phyloP scores from a whole-genome alignment of 129 eudicot species.

The Helichrysum umbraculigerum region DNA sequence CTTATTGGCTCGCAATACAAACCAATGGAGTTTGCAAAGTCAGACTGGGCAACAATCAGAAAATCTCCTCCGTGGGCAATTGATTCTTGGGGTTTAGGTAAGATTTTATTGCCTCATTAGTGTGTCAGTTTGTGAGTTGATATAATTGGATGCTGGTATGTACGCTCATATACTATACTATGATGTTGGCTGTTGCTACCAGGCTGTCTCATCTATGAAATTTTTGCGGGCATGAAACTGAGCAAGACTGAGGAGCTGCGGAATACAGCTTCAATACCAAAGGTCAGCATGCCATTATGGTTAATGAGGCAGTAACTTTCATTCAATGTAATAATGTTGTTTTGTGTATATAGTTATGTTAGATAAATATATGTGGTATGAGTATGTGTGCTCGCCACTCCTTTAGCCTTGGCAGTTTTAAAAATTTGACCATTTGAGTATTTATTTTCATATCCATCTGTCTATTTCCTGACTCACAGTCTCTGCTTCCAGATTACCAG shows the following conservation, averaged over 20 bases:
- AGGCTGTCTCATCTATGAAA: slow-evolving; percentile 96
- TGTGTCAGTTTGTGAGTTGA: background rate
- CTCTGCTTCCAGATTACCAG: slow-evolving; percentile 99
- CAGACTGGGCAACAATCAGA: slow-evolving; percentile 85
- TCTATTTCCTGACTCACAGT: slow-evolving; percentile 71
- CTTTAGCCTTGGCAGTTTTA: slow-evolving; percentile 30
- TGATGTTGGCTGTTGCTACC: slow-evolving; percentile 25
- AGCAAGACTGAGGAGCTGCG: slow-evolving; percentile 91
- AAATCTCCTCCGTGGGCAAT: slow-evolving; percentile 96
- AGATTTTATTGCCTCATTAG: slow-evolving; percentile 23
- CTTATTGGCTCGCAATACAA: slow-evolving; percentile 94
- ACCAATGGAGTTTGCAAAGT: slow-evolving; percentile 83
- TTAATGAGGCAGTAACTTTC: slow-evolving; percentile 15
- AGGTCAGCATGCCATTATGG: slow-evolving; percentile 55
- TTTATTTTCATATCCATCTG: slow-evolving; percentile 45
- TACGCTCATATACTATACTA: slow-evolving; percentile 17
- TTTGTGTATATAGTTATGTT: slow-evolving; percentile 17
- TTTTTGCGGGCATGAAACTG: slow-evolving; percentile 74
- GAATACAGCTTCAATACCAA: slow-evolving; percentile 84
- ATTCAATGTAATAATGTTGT: background rate
- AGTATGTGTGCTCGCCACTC: slow-evolving; percentile 19
- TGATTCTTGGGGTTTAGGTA: slow-evolving; percentile 99
- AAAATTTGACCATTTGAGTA: slow-evolving; percentile 29
- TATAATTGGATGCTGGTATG: background rate
- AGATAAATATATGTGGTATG: background rate